Base-by-base conservation (phyloP, 345 rosid genomes). In the Xanthoceras sorbifolium region DNA sequence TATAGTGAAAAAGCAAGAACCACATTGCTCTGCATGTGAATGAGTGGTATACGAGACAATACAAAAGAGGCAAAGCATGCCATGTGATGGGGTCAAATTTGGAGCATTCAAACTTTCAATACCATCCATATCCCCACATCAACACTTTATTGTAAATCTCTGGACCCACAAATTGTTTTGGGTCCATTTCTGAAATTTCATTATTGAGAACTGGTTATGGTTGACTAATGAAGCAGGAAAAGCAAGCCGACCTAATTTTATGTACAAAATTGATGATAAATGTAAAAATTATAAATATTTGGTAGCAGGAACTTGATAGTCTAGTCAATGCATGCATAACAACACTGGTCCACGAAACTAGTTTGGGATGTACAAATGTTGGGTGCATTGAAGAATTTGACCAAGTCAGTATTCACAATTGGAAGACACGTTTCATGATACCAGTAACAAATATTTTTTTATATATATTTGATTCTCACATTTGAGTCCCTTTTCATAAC, bases 71-170 rank as follows among this genome's bases (percentile, higher is more conserved):
- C 25, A 26, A 68, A 67, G 57, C 73, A 28, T 18, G 44, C 67
- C 73, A 20, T 67, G 67, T 76, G 73, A 46, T 25, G 46, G 26
- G 67, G 73, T 68, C 67, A 57, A 76, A 54, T 55, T 38, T 65
- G 48, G 61, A 22, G 69, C 29, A 46, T 65, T 22, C 25, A 10
- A 55, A 76, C 38, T 67, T 75, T 20, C 20, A 26, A 25, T 10
- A 67, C 64, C 67, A 6, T 25, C 22, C 22, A 42, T 32, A 55
- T n/a, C 15, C 52, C 54, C 32, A 34, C 72, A 26, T 54, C 72
- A 54, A 38, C 34, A 23, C 55, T 38, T 67, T 25, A 36, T 14
- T 54, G 23, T 15, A 12, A 17, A 34, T 54, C 3, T 31, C 11
- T 36, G 78, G 63, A 22, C 63, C 71, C 77, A 31, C 8, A 0